Evolutionary conservation across 1,139 yeast genomes (phyloP).

Genomic region (Lodderomyces orthopsilosis): DNA sequence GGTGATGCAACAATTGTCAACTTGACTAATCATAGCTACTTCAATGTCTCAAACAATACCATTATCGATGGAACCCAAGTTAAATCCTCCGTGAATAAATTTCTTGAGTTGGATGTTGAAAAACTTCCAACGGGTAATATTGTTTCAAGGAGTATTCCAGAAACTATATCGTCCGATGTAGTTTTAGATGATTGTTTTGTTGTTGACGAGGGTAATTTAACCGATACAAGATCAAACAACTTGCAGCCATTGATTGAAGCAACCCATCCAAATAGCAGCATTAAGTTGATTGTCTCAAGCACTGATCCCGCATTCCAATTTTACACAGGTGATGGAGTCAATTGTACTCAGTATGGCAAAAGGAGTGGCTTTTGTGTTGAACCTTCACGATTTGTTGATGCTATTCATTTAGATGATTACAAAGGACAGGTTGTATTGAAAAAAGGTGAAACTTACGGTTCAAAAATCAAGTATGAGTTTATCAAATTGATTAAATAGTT

Average conservation of each 20-base stretch:
- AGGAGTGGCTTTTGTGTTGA: constrained; percentile 66
- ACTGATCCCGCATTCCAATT: constrained; percentile 72
- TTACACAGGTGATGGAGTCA: constrained; percentile 58
- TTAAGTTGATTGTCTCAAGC: constrained; percentile 44
- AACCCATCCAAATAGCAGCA: constrained; percentile 44
- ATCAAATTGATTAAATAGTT: constrained; percentile 3
- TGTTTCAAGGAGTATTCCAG: constrained; percentile 5
- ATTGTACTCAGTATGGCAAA: constrained; percentile 36
- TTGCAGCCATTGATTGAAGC: constrained; percentile 44
- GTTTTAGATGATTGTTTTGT: constrained; percentile 54
- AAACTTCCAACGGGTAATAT: constrained; percentile 53
- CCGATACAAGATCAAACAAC: constrained; percentile 43
- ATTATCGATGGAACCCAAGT: constrained; percentile 38
- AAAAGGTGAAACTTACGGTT: constrained; percentile 56
- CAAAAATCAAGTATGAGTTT: constrained; percentile 40
- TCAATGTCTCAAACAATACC: constrained; percentile 35
- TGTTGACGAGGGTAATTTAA: constrained; percentile 25
- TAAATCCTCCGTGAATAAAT: constrained; percentile 24
- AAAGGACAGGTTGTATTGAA: constrained; percentile 48
- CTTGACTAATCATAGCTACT: constrained; percentile 65
- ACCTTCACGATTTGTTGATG: constrained; percentile 60
- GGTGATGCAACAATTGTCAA: constrained; percentile 49
- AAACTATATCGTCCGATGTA: constrained; percentile 15
- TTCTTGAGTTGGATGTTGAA: constrained; percentile 37
- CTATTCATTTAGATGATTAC: constrained; percentile 51